Percentiles rank a stretch among this genome's conserved stretches.
Evolutionary conservation across 257 asterid species (phyloP).

Genomic region (Marsdenia floribunda): DNA sequence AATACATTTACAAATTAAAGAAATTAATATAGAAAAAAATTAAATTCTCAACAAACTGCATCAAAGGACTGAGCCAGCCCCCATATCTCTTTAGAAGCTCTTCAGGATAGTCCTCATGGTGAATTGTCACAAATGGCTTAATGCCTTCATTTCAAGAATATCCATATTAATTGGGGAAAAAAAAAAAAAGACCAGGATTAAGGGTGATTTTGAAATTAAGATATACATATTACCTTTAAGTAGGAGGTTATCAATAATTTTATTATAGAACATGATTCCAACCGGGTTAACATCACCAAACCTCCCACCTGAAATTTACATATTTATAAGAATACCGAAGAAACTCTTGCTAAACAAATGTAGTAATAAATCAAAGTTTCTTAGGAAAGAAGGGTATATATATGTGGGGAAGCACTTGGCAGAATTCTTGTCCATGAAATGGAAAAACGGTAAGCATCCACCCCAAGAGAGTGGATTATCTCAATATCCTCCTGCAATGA

Average conservation of each 20-base stretch:
- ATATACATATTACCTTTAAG: conserved; percentile 37
- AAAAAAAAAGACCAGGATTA: background rate
- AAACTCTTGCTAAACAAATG: background rate
- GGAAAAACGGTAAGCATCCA: conserved; percentile 56
- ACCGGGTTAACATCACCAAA: conserved; percentile 45
- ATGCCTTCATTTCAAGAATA: conserved; percentile 34
- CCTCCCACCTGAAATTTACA: conserved; percentile 44
- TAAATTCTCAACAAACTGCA: conserved; percentile 47
- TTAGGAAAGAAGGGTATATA: background rate
- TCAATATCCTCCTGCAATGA: conserved; percentile 59
- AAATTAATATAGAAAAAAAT: background rate
- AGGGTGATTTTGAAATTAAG: background rate
- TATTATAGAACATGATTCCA: conserved; percentile 49
- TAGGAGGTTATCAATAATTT: conserved; percentile 45
- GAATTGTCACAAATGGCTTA: conserved; percentile 62
- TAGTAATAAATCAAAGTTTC: background rate
- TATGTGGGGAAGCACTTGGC: conserved; percentile 35
- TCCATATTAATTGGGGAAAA: background rate
- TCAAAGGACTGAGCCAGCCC: conserved; percentile 70
- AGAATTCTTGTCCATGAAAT: conserved; percentile 81
- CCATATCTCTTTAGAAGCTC: conserved; percentile 53
- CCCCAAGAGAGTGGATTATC: conserved; percentile 58
- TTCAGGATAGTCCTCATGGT: conserved; percentile 65
- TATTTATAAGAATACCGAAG: background rate
- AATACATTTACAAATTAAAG: too few species aligned